Evolutionary conservation across 805 yeast genomes (phyloP), one percentile per base, ranked within the genome.

Genomic region (Wickerhamiella australiensis): DNA sequence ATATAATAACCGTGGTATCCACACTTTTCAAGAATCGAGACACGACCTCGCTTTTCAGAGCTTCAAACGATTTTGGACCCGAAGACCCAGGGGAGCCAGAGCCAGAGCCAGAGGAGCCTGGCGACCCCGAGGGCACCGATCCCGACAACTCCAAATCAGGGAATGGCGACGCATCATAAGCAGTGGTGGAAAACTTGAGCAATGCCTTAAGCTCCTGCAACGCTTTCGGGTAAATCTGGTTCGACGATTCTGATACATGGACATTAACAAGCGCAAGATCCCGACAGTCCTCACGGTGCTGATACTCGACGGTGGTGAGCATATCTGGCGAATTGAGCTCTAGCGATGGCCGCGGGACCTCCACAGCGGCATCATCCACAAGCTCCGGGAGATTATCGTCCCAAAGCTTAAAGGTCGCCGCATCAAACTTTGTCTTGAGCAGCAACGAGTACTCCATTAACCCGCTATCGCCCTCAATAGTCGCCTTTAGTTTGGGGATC

Each of bases 281-380:
- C 12, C 48, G 44, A 5, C 37, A 45, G n/a, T 49, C 52, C 5
- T 55, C 51, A 12, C 50, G 41, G 22, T 46, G 49, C 3, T 63
- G 60, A 59, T 85, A 86, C 51, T 73, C 76, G 0, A 79, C 57
- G 2, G 73, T 71, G 5, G 82, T 69, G 46, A 69, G 70, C 1
- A 88, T 77, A 1, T 85, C 82, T 0, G 97, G 97, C 0, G 95
- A 76, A 47, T 76, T 82, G 22, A 88, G 64, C 23, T 70, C 73
- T 13, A 88, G 46, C 1, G 65, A 58, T 5, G 64, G 61, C 9
- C 52, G 52, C 3, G 29, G 21, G 5, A 17, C 44, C 25, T 23
- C 44, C 7, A 25, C 15, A 15, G 13, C 27, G 6, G 15, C 25
- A 7, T 42, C 45, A 5, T 4, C 38, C 5, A 17, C 38, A 15